Evolutionary conservation across 2,329 filamentous ascomycete genomes (phyloP), one percentile per base, ranked within the genome.

Genomic region (Trichophyton rubrum): DNA sequence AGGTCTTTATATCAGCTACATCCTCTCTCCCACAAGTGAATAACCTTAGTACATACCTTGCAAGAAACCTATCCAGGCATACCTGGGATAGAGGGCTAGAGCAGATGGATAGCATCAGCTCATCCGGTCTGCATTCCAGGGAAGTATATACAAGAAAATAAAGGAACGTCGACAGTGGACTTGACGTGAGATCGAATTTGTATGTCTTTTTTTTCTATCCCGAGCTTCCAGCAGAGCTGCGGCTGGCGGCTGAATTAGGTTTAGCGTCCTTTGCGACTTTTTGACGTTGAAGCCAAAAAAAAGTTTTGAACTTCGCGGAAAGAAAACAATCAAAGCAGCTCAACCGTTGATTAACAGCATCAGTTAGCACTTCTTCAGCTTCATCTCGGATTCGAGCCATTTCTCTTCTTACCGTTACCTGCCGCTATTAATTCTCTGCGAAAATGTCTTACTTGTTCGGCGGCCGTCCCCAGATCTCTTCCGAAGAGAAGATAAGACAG

Each of bases 401-500:
- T 55, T 3, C 24, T 15, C 33, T 33, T n/a, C 20, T 22, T 8
- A 17, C 17, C 33, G 33, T 27, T 27, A 33, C 15, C 27, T 3
- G 15, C 11, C 22, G 13, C 15, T 22, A 24, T 45, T 47, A 24
- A 30, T 15, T 27, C 49, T 35, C 30, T 61, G 58, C 58, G 73
- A 81, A 68, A 60, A 88, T 88, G 86, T 88, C 85, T 65, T 87
- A 88, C 79, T 82, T 88, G 68, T 86, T 86, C 72, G 84, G 87
- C 72, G 79, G 78, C 61, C 80, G 84, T 67, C 88, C 89, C 64
- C 90, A 96, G 79, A 88, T 91, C 73, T 88, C 90, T 65, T 96
- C 91, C 71, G 91, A 90, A 75, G 89, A 97, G 82, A 99, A 97
- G 83, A 93, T 99, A 75, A 88, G 89, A 70, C 89, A 90, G 70